Percentiles rank a stretch among this genome's conserved stretches.
phyloP scores from a whole-genome alignment of 1,284 basidiomycete genomes.

The Marasmius sp. region DNA sequence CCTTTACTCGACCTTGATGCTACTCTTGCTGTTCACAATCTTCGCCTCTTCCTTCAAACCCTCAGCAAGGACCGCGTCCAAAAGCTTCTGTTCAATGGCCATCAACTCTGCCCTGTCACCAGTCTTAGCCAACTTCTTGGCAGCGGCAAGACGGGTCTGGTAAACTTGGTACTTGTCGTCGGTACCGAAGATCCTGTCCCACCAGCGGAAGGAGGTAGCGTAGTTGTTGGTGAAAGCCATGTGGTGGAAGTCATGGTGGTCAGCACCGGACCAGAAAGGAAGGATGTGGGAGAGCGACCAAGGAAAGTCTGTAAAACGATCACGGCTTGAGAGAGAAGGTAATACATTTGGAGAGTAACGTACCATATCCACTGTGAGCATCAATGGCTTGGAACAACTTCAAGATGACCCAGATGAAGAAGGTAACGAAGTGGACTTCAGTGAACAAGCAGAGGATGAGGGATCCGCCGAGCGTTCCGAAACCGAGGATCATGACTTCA shows the following conservation, averaged over 20 bases:
- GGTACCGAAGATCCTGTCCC: constrained; percentile 84
- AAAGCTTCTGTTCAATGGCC: constrained; percentile 57
- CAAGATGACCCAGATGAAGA: constrained; percentile 93
- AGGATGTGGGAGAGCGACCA: constrained; percentile 95
- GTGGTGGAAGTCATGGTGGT: constrained; percentile 97
- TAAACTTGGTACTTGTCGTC: constrained; percentile 84
- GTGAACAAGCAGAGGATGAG: constrained; percentile 81
- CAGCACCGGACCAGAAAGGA: constrained; percentile 98
- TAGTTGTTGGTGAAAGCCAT: constrained; percentile 91
- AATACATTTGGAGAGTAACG: constrained; percentile 17
- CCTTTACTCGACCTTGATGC: constrained; percentile 16
- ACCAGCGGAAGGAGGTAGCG: constrained; percentile 92
- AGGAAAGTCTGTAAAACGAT: constrained; percentile 76
- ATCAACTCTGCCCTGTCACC: constrained; percentile 52
- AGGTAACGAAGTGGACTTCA: constrained; percentile 87
- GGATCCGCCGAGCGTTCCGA: constrained; percentile 87
- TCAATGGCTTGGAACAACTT: constrained; percentile 98
- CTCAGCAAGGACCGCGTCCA: constrained; percentile 68
- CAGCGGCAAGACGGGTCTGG: constrained; percentile 54
- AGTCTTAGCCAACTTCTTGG: constrained; percentile 46
- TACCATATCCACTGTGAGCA: constrained; percentile 94
- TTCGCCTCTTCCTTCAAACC: constrained; percentile 71
- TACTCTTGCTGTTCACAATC: constrained; percentile 34
- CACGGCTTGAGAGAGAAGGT: constrained; percentile 1
- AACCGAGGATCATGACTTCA: constrained; percentile 88